These are phyloP conservation scores for Phoenix roebelenii DNA, from an alignment of 176 grass and related monocot species.

Conservation along the genomic window DNA sequence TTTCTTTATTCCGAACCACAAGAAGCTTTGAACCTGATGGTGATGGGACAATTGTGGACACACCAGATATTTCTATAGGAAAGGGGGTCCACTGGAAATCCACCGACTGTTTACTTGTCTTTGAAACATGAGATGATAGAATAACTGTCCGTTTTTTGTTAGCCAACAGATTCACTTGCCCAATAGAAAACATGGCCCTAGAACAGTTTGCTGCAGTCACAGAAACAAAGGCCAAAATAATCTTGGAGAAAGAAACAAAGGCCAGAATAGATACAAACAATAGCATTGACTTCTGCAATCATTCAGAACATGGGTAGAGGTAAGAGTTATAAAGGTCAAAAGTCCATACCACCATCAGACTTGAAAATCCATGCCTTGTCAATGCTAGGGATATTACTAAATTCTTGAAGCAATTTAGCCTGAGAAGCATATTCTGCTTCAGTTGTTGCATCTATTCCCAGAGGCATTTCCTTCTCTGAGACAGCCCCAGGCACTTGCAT, in stretches of 20 bases:
- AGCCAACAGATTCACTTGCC: constrained; percentile 57
- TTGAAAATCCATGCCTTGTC: constrained; percentile 81
- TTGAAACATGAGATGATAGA: constrained; percentile 67
- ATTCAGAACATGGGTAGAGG: not conserved
- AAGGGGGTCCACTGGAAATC: constrained; percentile 79
- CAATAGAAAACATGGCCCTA: constrained; percentile 45
- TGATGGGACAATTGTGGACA: constrained; percentile 59
- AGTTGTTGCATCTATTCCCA: constrained; percentile 46
- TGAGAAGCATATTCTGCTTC: constrained; percentile 63
- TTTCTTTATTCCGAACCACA: constrained; percentile 63
- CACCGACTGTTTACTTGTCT: constrained; percentile 34
- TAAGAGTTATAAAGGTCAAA: not conserved
- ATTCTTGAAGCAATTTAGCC: constrained; percentile 70
- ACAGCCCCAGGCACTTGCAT: constrained; percentile 21
- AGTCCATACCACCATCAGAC: constrained; percentile 43
- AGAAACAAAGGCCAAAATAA: constrained; percentile 6
- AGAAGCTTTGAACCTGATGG: constrained; percentile 76
- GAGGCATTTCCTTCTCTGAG: constrained; percentile 37
- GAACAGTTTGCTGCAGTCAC: constrained; percentile 44
- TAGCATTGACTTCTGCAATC: constrained; percentile 5
- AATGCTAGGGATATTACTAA: constrained; percentile 52
- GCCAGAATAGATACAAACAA: not conserved
- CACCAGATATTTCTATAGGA: constrained; percentile 72
- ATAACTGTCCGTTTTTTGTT: constrained; percentile 59
- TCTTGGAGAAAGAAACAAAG: not conserved